phyloP scores from a whole-genome alignment of 345 rosid genomes.

The Populus davidiana region DNA sequence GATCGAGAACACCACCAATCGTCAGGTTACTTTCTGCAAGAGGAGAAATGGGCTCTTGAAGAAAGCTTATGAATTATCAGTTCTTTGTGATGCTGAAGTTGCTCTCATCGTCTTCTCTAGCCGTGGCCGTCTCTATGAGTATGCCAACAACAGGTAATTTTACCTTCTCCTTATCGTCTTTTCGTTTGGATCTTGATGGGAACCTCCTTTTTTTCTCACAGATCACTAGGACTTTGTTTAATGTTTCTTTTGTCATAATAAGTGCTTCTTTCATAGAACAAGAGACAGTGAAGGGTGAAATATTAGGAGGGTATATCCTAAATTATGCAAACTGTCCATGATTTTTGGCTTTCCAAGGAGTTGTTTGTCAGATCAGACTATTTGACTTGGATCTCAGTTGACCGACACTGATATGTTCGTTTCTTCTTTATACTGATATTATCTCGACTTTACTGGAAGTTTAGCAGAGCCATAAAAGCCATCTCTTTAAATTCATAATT shows the following conservation, averaged over 20 bases:
- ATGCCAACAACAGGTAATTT: conserved; percentile 81
- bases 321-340: neutral
- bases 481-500: too few species aligned
- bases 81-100: conserved; percentile 90
- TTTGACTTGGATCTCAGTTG: neutral
- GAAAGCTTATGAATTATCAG: conserved; percentile 87
- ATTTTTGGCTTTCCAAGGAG: neutral
- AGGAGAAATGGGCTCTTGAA: conserved; percentile 86
- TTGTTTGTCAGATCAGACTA: neutral
- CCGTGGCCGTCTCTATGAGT: conserved; percentile 96
- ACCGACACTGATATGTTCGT: neutral
- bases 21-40: conserved; percentile 96
- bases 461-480: neutral
- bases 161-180: neutral
- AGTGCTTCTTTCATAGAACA: neutral
- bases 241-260: neutral
- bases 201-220: neutral
- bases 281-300: neutral
- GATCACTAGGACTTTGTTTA: neutral
- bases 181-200: neutral
- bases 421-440: neutral
- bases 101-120: conserved; percentile 94
- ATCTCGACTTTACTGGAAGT: neutral
- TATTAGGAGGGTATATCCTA: neutral
- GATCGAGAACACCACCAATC: conserved; percentile 90